Evolutionary conservation across 805 yeast genomes (phyloP).

Genomic region (Barnettozyma vustinii): DNA sequence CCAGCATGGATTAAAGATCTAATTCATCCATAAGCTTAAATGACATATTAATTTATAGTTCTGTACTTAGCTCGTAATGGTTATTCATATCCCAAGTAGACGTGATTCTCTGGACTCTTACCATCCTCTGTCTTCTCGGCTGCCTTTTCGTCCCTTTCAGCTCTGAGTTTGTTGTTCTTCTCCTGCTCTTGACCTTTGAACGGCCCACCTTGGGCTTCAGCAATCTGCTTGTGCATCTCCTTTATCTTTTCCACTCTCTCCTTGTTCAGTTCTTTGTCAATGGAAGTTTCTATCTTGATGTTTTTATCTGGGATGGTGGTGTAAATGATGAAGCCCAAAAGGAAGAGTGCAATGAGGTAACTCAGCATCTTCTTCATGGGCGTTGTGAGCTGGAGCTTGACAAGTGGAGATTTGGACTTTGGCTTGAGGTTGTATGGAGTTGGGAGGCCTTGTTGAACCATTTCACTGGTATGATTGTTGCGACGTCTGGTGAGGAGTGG

Average conservation of each 20-base stretch:
- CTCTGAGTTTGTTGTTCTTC: background rate
- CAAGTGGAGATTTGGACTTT: constrained; percentile 19
- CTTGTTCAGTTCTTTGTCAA: constrained; percentile 19
- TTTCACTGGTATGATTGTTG: background rate
- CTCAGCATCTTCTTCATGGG: constrained; percentile 41
- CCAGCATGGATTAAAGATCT: constrained; percentile 43
- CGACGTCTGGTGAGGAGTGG: background rate
- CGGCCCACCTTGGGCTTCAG: background rate
- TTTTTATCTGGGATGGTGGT: constrained; percentile 23
- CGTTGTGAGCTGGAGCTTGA: constrained; percentile 31
- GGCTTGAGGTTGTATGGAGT: constrained; percentile 36
- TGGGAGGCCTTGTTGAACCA: constrained; percentile 34
- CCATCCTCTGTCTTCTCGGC: background rate
- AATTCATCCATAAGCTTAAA: background rate
- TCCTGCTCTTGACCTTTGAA: background rate
- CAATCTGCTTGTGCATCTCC: background rate
- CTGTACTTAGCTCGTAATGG: background rate
- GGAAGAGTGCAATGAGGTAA: constrained; percentile 31
- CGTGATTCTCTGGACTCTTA: background rate
- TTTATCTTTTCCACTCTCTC: background rate
- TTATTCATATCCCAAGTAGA: background rate
- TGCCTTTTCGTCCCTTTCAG: background rate
- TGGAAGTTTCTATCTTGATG: constrained; percentile 18
- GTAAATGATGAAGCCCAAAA: constrained; percentile 30
- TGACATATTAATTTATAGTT: too few species aligned